phyloP scores from a whole-genome alignment of 2,329 filamentous ascomycete genomes.

The Fusarium sp. region DNA sequence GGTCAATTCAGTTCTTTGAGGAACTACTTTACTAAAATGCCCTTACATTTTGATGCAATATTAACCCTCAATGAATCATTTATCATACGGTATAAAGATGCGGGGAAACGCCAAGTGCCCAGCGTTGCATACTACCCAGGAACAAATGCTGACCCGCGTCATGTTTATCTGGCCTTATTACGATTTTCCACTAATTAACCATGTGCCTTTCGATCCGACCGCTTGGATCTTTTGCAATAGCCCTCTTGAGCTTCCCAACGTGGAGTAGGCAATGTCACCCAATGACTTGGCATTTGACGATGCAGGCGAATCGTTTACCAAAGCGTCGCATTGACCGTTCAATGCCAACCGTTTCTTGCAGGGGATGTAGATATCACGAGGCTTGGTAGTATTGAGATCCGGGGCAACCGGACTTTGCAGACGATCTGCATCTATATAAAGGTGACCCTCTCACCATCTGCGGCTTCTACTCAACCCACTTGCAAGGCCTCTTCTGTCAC shows the following conservation, averaged over 20 bases:
- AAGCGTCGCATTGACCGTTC: background rate
- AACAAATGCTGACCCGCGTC: background rate
- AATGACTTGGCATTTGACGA: conserved; percentile 8
- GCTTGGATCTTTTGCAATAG: conserved; percentile 3
- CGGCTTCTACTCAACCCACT: background rate
- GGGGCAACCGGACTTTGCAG: background rate
- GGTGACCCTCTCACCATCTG: background rate
- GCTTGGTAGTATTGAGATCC: background rate
- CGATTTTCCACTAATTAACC: background rate
- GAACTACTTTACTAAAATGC: fast-evolving
- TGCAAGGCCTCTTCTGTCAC: background rate
- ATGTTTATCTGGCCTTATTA: background rate
- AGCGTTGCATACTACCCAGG: conserved; percentile 5
- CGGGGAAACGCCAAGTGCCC: background rate
- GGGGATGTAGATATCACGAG: background rate
- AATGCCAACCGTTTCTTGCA: background rate
- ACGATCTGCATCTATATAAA: background rate
- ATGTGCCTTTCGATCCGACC: background rate
- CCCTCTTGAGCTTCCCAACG: conserved; percentile 18
- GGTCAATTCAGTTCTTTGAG: fast-evolving
- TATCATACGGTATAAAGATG: background rate
- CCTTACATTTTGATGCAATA: background rate
- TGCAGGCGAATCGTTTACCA: background rate
- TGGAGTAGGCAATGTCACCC: conserved; percentile 10
- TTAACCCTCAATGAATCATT: fast-evolving